These are phyloP conservation scores for Chaetoceros tenuissimus DNA, from an alignment of 108 stramenopile species.

Conservation along the genomic window DNA sequence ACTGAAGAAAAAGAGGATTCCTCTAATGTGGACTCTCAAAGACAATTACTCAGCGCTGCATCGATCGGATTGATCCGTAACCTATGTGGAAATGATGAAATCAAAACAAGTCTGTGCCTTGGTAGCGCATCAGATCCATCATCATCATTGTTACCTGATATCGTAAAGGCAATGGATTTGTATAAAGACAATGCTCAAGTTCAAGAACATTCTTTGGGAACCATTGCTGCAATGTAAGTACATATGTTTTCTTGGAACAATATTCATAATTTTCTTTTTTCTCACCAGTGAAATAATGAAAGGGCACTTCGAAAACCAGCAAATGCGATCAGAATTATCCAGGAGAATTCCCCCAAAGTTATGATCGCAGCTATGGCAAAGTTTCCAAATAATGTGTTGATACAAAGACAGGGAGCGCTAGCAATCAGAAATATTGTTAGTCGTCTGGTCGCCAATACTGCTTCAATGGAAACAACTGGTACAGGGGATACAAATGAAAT, in stretches of 20 bases:
- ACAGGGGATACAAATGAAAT: slow-evolving; percentile 5
- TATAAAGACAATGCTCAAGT: slow-evolving; percentile 22
- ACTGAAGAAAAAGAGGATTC: neutral
- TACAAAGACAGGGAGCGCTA: slow-evolving; percentile 81
- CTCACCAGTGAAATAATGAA: too few species aligned
- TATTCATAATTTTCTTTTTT: neutral
- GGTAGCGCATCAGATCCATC: slow-evolving; percentile 13
- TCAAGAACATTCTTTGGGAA: slow-evolving; percentile 81
- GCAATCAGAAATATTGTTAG: slow-evolving; percentile 81
- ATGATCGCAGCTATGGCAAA: slow-evolving; percentile 63
- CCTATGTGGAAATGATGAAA: slow-evolving; percentile 81
- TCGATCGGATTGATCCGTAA: slow-evolving; percentile 71
- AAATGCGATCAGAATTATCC: slow-evolving; percentile 55
- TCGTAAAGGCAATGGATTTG: slow-evolving; percentile 39
- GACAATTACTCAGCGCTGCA: slow-evolving; percentile 29
- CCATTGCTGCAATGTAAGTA: slow-evolving; percentile 64
- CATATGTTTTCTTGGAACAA: neutral
- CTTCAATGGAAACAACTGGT: neutral
- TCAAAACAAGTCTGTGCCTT: slow-evolving; percentile 70
- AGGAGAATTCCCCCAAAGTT: slow-evolving; percentile 25
- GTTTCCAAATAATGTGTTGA: slow-evolving; percentile 38
- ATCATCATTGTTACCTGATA: slow-evolving; percentile 23
- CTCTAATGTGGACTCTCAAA: neutral
- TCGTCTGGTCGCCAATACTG: slow-evolving; percentile 23
- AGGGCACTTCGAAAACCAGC: slow-evolving; percentile 61